These are phyloP conservation scores for Parasitella parasitica DNA, from an alignment of 371 early-diverging fungal species.

Conservation along the genomic window DNA sequence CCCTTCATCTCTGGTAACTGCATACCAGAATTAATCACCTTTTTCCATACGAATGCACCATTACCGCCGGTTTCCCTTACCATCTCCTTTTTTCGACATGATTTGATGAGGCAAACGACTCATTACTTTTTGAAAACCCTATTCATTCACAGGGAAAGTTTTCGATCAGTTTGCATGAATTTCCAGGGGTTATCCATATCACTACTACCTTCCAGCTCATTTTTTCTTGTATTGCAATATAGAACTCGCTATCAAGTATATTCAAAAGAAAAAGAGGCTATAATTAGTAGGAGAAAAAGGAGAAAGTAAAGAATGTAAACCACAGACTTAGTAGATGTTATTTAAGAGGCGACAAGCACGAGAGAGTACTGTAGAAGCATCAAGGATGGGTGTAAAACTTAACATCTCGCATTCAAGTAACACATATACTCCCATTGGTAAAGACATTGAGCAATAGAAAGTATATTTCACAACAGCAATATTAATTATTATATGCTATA, in stretches of 20 bases:
- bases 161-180: background rate
- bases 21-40: background rate
- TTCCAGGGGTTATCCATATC: background rate
- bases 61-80: slow-evolving; percentile 10
- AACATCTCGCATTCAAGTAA: background rate
- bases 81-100: slow-evolving; percentile 44
- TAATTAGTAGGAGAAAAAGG: background rate
- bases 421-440: background rate
- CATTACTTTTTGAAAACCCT: slow-evolving; percentile 37
- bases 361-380: background rate
- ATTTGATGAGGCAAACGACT: slow-evolving; percentile 41
- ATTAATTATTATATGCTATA: too few species aligned
- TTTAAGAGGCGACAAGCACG: background rate
- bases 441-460: too few species aligned
- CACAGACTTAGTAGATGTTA: background rate
- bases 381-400: background rate
- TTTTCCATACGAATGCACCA: background rate
- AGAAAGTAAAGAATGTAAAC: background rate
- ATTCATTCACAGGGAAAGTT: background rate
- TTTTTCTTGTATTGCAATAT: background rate
- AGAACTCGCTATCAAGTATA: background rate
- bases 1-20: slow-evolving; percentile 71
- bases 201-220: slow-evolving; percentile 20
- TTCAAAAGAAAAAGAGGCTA: background rate
- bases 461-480: too few species aligned